Evolutionary conservation across 768 basidiomycete species (phyloP), one percentile per base, ranked within the genome.

Genomic region (Amyloporia xantha): DNA sequence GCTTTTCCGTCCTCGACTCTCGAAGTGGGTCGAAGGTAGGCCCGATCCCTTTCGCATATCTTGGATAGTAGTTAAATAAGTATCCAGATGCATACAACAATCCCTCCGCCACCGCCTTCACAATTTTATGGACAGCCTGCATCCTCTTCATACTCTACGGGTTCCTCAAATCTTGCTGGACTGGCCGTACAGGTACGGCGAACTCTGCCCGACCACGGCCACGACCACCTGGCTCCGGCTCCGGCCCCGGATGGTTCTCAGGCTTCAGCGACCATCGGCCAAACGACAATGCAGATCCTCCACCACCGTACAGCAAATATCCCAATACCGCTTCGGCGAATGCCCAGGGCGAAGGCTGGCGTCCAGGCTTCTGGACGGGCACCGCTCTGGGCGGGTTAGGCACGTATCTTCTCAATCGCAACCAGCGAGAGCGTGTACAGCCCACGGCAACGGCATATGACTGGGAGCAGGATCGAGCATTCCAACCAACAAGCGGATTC

Each of bases 361-460:
- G 69, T 36, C 84, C 86, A 10, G 91, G 91, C 2, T 93, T 95
- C 62, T 93, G 84, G 86, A 84, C 86, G 1, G 92, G 92, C 2
- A 79, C 87, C 5, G 77, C 79, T 1, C 58, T 86, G 1, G 93
- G 90, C 5, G 84, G 83, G 21, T 62, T 86, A 2, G 85, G 82
- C 2, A 76, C 80, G 23, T 77, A 78, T 52, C 57, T 81, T 2
- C 69, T 73, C 66, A 82, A 75, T 59, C 64, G 62, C 45, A 46
- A 57, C 19, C 53, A 50, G 37, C 57, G 54, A 23, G 58, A 59
- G 20, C 54, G 59, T 52, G 50, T 52, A 47, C 51, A 53, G 43
- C 26, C 66, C 64, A 37, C 57, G 47, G 59, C 63, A 62, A 54
- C 41, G 55, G 58, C 54, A 40, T 84, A 77, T 55, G 82, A 82